These are phyloP conservation scores for Botrytis aclada DNA, from an alignment of 2,329 filamentous ascomycete genomes.

Conservation along the genomic window DNA sequence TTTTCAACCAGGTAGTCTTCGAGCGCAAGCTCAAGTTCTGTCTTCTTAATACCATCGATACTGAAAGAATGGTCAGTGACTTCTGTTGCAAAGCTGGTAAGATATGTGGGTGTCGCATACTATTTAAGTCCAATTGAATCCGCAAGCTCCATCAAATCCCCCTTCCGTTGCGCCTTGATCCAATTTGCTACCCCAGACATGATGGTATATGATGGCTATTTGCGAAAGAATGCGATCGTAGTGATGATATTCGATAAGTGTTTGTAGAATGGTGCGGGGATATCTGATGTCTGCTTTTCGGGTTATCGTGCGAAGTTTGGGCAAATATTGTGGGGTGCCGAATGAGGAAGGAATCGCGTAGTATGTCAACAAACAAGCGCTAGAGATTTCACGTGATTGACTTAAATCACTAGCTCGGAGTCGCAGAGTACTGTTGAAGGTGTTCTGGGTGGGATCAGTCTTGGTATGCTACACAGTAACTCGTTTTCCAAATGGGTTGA, in stretches of 20 bases:
- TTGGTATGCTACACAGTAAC: neutral
- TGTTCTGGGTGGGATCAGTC: neutral
- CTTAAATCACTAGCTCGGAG: neutral
- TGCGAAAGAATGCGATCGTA: slow-evolving; percentile 1
- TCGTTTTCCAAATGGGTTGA: neutral
- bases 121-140: slow-evolving; percentile 66
- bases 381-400: neutral
- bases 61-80: slow-evolving; percentile 44
- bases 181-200: slow-evolving; percentile 69
- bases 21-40: slow-evolving; percentile 72
- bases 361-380: slow-evolving; percentile 20
- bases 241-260: slow-evolving; percentile 2
- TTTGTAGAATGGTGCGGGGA: slow-evolving; percentile 4
- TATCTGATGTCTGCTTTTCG: slow-evolving; percentile 6
- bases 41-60: slow-evolving; percentile 69
- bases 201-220: slow-evolving; percentile 33
- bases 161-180: slow-evolving; percentile 79
- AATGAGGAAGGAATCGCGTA: slow-evolving; percentile 17
- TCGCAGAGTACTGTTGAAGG: neutral
- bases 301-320: slow-evolving; percentile 11
- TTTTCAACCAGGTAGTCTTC: slow-evolving; percentile 72
- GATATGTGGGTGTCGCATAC: slow-evolving; percentile 51
- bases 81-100: slow-evolving; percentile 14
- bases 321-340: slow-evolving; percentile 15
- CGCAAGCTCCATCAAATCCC: slow-evolving; percentile 72